A percentile compares a stretch with the other conserved stretches of the same genome.
phyloP scores from a whole-genome alignment of 805 yeast genomes.

The Saturnispora besseyi region DNA sequence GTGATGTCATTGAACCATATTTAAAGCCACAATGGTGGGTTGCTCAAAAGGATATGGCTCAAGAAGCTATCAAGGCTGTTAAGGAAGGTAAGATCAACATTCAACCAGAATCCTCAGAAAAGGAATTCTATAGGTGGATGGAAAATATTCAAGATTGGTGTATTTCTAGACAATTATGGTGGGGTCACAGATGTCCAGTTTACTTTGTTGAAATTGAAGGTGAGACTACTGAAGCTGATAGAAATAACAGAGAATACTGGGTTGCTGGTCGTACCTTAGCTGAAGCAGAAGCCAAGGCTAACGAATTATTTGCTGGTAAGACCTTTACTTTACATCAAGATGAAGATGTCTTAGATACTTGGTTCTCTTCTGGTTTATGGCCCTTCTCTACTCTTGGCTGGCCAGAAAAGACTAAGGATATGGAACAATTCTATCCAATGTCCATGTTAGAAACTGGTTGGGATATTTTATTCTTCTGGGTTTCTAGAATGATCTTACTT shows the following conservation, averaged over 20 bases:
- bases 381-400: conserved; percentile 95
- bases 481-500: conserved; percentile 87
- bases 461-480: conserved; percentile 99
- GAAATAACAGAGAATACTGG: conserved; percentile 68
- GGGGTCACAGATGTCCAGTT: conserved; percentile 98
- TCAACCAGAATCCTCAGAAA: conserved; percentile 81
- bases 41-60: conserved; percentile 79
- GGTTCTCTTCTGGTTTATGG: conserved; percentile 99
- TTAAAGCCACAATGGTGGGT: conserved; percentile 99
- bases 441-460: conserved; percentile 96
- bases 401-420: conserved; percentile 72
- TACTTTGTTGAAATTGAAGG: conserved; percentile 82
- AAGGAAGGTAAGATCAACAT: conserved; percentile 72
- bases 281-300: conserved; percentile 83
- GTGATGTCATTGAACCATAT: conserved; percentile 93
- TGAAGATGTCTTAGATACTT: conserved; percentile 96
- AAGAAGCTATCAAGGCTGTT: conserved; percentile 78
- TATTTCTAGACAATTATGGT: conserved; percentile 83
- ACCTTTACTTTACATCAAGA: conserved; percentile 81
- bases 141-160: conserved; percentile 98
- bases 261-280: conserved; percentile 76
- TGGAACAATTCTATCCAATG: conserved; percentile 78
- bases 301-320: conserved; percentile 56
- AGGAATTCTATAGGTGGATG: conserved; percentile 92
- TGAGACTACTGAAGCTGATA: conserved; percentile 40